Percentiles rank a stretch among this genome's conserved stretches.
These are phyloP conservation scores for Pisolithus albus DNA, from an alignment of 768 basidiomycete species.

Conservation along the genomic window DNA sequence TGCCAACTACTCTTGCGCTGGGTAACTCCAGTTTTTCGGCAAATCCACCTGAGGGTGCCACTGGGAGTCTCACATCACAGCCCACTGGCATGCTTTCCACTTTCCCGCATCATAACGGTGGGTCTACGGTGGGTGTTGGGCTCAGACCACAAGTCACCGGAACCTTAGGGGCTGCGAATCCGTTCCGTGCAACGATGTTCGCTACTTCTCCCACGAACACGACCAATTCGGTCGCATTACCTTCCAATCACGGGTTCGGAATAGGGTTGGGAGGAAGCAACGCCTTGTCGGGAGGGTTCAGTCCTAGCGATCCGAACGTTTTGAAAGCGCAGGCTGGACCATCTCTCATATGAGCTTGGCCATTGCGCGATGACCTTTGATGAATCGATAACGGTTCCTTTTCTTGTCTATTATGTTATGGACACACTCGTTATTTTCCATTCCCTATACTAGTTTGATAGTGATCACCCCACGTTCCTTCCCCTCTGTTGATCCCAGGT, in stretches of 20 bases:
- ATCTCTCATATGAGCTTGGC: constrained; percentile 41
- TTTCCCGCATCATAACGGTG: constrained; percentile 12
- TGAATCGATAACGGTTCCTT: constrained; percentile 4
- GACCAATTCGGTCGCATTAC: constrained; percentile 9
- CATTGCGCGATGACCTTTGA: constrained; percentile 2
- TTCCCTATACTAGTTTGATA: neutral
- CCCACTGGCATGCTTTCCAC: constrained; percentile 16
- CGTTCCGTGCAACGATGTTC: constrained; percentile 63
- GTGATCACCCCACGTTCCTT: neutral
- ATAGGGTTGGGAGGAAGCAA: constrained; percentile 13
- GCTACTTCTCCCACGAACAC: constrained; percentile 11
- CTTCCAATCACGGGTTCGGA: constrained; percentile 18
- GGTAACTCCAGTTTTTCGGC: constrained; percentile 8
- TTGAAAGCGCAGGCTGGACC: constrained; percentile 33
- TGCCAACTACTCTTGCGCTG: constrained; percentile 14
- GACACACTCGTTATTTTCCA: neutral
- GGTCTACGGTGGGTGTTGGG: constrained; percentile 34
- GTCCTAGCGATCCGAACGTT: constrained; percentile 11
- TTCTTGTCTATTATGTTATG: constrained; percentile 9
- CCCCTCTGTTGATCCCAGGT: neutral
- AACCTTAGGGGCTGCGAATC: constrained; percentile 42
- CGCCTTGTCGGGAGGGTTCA: constrained; percentile 20
- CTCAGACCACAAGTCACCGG: constrained; percentile 61
- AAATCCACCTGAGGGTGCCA: constrained; percentile 8
- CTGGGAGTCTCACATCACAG: constrained; percentile 31